phyloP scores from a whole-genome alignment of 169 alveolate genomes.

The Eimeria praecox region DNA sequence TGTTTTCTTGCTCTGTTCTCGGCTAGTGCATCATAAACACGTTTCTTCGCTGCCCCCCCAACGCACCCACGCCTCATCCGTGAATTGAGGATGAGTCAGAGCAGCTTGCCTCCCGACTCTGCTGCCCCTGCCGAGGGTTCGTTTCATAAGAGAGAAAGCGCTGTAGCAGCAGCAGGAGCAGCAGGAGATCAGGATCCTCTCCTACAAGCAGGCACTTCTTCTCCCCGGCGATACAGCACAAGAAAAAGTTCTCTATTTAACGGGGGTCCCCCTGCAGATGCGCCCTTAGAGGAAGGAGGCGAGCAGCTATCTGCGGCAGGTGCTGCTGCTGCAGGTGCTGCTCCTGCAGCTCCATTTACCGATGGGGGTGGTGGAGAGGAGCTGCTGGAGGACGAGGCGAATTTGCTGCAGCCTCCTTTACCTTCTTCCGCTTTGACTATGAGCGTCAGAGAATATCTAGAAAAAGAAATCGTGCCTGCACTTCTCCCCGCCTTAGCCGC shows the following conservation, averaged over 20 bases:
- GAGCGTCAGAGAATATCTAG: constrained; percentile 87
- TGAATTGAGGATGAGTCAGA: neutral
- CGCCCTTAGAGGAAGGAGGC: neutral
- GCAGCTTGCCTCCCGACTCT: neutral
- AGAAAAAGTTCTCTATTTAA: neutral
- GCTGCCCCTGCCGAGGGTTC: neutral
- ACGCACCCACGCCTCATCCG: too few relatives aligned
- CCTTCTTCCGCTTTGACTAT: constrained; percentile 72
- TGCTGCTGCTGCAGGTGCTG: neutral
- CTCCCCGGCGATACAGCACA: neutral
- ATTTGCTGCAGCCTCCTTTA: constrained; percentile 12
- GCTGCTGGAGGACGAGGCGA: neutral
- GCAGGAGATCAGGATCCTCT: neutral
- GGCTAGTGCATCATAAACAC: too few relatives aligned
- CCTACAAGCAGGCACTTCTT: neutral
- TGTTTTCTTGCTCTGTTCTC: too few relatives aligned
- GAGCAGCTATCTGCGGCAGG: neutral
- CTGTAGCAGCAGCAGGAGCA: neutral
- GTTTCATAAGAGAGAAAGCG: neutral
- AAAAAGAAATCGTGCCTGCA: constrained; percentile 88
- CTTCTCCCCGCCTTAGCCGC: constrained; percentile 88
- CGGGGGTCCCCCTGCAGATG: neutral
- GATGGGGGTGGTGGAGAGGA: neutral
- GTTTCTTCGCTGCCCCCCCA: too few relatives aligned
- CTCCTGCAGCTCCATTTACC: neutral